These are phyloP conservation scores for Saccharomyces pastorianus DNA, from an alignment of 1,139 yeast species.

Conservation along the genomic window DNA sequence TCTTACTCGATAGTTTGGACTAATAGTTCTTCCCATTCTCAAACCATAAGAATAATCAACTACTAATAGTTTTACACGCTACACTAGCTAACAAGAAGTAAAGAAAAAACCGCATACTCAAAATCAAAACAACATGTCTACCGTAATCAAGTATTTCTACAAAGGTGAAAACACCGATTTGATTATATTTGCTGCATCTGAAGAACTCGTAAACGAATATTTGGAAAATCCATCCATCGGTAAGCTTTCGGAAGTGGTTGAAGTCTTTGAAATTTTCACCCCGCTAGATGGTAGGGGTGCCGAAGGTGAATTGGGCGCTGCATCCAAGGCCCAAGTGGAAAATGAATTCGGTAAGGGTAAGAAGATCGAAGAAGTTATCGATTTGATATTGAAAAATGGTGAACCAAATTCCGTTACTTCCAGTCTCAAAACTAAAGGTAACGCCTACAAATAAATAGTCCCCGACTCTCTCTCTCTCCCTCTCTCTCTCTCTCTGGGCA, in stretches of 20 bases:
- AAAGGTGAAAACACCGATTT: conserved; percentile 61
- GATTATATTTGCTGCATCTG: conserved; percentile 53
- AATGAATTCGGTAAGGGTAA: conserved; percentile 55
- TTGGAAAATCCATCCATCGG: conserved; percentile 40
- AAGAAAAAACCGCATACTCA: conserved; percentile 3
- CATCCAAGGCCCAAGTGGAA: conserved; percentile 55
- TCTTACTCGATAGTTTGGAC: no score
- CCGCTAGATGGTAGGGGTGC: conserved; percentile 55
- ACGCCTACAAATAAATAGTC: conserved; percentile 1
- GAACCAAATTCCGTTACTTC: conserved; percentile 14
- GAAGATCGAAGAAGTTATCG: conserved; percentile 43
- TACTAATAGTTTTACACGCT: no score
- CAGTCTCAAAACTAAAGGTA: conserved; percentile 1
- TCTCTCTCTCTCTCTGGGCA: not conserved
- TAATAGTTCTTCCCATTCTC: no score
- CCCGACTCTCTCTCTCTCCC: not conserved
- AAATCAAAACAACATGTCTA: conserved; percentile 17
- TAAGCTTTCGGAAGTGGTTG: conserved; percentile 51
- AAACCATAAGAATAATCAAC: no score
- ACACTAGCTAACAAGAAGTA: not conserved
- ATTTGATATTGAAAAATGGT: conserved; percentile 50
- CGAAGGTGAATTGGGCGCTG: conserved; percentile 65
- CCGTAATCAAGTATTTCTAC: conserved; percentile 45
- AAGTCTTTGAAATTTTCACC: conserved; percentile 57
- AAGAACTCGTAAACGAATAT: conserved; percentile 43